Conservation (phyloP, 2,329 filamentous ascomycete species). For the Trichoderma cornu-damae region DNA sequence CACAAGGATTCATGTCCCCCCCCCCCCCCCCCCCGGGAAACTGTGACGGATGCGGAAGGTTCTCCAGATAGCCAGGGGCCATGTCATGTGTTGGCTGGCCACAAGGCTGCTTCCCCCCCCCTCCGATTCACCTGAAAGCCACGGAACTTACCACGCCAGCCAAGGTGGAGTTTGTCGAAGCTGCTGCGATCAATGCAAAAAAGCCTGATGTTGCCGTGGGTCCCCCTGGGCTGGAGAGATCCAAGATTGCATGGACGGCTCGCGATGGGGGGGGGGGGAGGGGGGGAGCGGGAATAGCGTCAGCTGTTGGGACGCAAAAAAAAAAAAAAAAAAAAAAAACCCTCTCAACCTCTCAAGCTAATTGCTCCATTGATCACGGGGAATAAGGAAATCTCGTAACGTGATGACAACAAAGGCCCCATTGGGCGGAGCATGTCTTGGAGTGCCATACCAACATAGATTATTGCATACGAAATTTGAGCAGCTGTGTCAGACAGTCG, state of each 20-base stretch:
- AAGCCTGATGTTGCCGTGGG: background rate
- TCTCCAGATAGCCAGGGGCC: background rate
- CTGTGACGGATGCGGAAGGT: slow-evolving; percentile 17
- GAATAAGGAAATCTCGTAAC: background rate
- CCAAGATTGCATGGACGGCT: slow-evolving; percentile 3
- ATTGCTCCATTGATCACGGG: background rate
- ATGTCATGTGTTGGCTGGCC: background rate
- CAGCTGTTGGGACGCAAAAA: background rate
- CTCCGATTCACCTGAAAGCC: background rate
- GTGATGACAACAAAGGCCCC: background rate
- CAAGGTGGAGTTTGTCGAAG: background rate
- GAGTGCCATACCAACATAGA: background rate
- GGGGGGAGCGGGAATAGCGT: too few species aligned
- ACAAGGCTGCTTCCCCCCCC: slow-evolving; percentile 8
- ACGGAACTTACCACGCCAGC: slow-evolving; percentile 13
- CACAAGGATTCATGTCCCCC: background rate
- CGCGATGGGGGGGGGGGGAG: too few species aligned
- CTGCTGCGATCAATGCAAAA: background rate
- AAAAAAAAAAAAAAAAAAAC: background rate
- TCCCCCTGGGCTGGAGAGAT: slow-evolving; percentile 3
- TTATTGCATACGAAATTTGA: slow-evolving; percentile 2
- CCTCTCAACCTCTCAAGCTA: background rate
- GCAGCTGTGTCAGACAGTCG: background rate
- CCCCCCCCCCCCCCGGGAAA: slow-evolving; percentile 14
- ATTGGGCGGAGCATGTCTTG: background rate